Conservation (phyloP, 2,329 filamentous ascomycete genomes). For the Lojkania enalia region DNA sequence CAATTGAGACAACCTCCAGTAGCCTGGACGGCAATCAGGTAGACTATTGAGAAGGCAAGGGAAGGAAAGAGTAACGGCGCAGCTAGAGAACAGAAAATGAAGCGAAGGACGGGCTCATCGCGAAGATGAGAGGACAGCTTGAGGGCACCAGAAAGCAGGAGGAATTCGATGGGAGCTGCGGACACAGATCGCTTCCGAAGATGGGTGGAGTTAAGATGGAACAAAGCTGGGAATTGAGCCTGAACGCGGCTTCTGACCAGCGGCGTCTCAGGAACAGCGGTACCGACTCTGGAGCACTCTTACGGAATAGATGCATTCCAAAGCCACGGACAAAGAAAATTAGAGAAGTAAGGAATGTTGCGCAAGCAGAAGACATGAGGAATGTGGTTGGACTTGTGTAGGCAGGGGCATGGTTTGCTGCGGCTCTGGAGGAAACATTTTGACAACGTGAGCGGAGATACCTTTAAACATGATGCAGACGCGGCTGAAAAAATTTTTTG, state of each 20-base stretch:
- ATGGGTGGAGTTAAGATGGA: conserved; percentile 20
- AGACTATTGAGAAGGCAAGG: not conserved
- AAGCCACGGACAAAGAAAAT: conserved; percentile 8
- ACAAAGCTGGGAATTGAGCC: conserved; percentile 26
- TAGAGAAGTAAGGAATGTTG: conserved; percentile 20
- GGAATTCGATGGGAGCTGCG: conserved; percentile 14
- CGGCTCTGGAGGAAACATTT: conserved; percentile 14
- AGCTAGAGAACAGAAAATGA: conserved; percentile 6
- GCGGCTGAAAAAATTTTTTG: too few species aligned
- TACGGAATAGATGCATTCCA: conserved; percentile 24
- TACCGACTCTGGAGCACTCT: conserved; percentile 18
- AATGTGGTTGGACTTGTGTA: conserved; percentile 19
- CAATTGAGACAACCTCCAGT: conserved; percentile 14
- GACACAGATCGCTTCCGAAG: conserved; percentile 15
- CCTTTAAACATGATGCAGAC: too few species aligned
- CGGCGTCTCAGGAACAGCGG: conserved; percentile 31
- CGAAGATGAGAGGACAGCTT: conserved; percentile 17
- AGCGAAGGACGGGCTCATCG: conserved; percentile 21
- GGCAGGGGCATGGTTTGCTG: conserved; percentile 9
- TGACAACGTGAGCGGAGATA: too few species aligned
- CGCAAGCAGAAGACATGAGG: conserved; percentile 16
- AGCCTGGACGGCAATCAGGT: not conserved
- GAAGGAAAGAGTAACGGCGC: not conserved
- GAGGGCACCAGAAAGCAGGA: conserved; percentile 14
- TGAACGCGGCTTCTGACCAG: conserved; percentile 30